Base-by-base conservation (phyloP, 2,329 filamentous ascomycete species). In the Phaeoacremonium minimum region DNA sequence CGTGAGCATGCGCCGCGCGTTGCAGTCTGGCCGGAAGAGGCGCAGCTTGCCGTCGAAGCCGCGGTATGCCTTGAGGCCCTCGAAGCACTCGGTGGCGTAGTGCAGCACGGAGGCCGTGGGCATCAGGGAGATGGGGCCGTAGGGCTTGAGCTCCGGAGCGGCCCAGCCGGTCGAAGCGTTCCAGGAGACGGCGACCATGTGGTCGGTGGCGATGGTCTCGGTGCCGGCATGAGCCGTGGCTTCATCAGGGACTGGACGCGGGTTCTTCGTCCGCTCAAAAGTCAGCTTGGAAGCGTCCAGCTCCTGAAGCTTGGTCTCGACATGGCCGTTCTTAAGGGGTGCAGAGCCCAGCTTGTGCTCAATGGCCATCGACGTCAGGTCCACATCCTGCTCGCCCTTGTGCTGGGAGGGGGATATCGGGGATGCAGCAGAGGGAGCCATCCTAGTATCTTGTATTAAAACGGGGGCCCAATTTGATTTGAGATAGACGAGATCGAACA, bases 11-110 rank as follows among this genome's bases (percentile, higher is more conserved):
- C 87, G 80, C 46, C 70, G 68, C 52, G 79, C 77, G 62, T 91
- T 91, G 55, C 77, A 73, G 47, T 82, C 68, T 0, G 85, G 83
- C n/a, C 86, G 80, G 74, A 91, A 91, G 38, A 90, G 67, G 41
- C 86, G 81, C 37, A 90, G 73, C 51, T 75, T 76, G 50, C 82
- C 83, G 57, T 91, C 85, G 47, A 75, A 75, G 38, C 88, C 88
- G 34, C 88, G 81, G 71, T 88, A 94, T 35, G 80, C 77, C 64
- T 94, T 95, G 50, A 76, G 64, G 11, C 88, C 88, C 64, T 95
- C 88, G 65, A 94, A 95, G 61, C 88, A 94, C 63, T 91, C 85
- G 32, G 87, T 94, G 9, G 87, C 88, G 63, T 95, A 95, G 71
- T 95, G 88, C 42, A 95, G 74, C 43, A 82, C 80, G 4, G 81